Conservation (phyloP, 1,284 basidiomycete genomes). For the Pseudozyma pruni region DNA sequence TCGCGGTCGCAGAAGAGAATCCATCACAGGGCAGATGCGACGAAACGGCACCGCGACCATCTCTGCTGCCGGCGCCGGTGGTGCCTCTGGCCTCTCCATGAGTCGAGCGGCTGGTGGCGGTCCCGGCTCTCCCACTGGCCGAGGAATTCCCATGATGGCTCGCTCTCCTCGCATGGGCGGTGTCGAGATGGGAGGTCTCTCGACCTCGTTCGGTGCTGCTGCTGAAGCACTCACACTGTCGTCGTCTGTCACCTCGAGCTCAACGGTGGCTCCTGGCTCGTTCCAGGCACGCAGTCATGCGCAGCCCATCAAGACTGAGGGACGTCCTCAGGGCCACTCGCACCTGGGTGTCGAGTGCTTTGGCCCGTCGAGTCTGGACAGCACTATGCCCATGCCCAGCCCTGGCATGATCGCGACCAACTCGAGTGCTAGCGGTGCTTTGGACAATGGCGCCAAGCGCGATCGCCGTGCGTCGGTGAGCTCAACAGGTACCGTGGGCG, state of each 20-base stretch:
- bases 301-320: conserved; percentile 39
- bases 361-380: conserved; percentile 53
- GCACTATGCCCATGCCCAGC: conserved; percentile 45
- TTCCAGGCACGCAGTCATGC: conserved; percentile 39
- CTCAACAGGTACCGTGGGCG: conserved; percentile 69
- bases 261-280: conserved; percentile 40
- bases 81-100: conserved; percentile 47
- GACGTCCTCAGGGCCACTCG: conserved; percentile 51
- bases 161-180: conserved; percentile 43
- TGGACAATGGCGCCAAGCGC: conserved; percentile 50
- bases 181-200: conserved; percentile 43
- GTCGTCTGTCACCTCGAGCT: conserved; percentile 47
- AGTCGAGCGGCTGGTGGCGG: conserved; percentile 22
- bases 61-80: conserved; percentile 49
- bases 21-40: conserved; percentile 56
- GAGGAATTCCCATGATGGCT: conserved; percentile 41
- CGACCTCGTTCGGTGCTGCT: conserved; percentile 64
- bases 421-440: conserved; percentile 12
- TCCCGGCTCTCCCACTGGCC: conserved; percentile 44
- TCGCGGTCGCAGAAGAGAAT: conserved; percentile 55
- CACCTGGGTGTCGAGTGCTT: conserved; percentile 62
- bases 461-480: conserved; percentile 65
- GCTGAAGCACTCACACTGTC: conserved; percentile 59
- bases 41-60: conserved; percentile 47
- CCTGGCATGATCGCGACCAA: conserved; percentile 33